Evolutionary conservation across 257 asterid genomes (phyloP), one percentile per base, ranked within the genome.

Genomic region (Solanum pimpinellifolium): DNA sequence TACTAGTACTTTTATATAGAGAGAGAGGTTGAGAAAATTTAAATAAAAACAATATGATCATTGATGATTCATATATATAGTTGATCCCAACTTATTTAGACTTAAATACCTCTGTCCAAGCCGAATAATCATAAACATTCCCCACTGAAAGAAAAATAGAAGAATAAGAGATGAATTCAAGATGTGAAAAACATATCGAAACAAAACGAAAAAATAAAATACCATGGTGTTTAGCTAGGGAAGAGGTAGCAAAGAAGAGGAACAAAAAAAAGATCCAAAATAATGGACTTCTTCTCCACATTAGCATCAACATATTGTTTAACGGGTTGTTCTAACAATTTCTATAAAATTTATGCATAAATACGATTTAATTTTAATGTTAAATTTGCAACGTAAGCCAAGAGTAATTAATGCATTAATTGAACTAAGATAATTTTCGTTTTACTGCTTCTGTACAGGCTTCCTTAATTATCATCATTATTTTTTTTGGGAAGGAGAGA

Each of bases 121-220:
- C 92, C 31, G 92, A 65, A 85, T 74, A 18, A 49, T 91, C 92
- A 31, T 91, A 91, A n/a, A 69, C n/a, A 33, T 76, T 87, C 3
- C 80, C 84, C 14, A 77, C 91, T 89, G 87, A 82, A 86, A 69
- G 12, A 75, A 86, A 83, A 35, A 4, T 41, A 11, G n/a, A 56
- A 33, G 35, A 44, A 42, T 44, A 11, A 77, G 39, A 23, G 20
- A 41, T 4, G 23, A 14, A 76, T n/a, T 4, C 23, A 76, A 25
- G 2, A 76, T 76, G 5, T 15, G 5, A 44, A 5, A 42, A 37
- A 37, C 29, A 12, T 23, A 76, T 18, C 46, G 8, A 76, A 47
- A 41, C 35, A 75, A 23, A 20, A 12, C 12, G 23, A 9, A 15
- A 14, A 41, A 76, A 13, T 10, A 44, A 8, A 25, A 52, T 52